Conservation (phyloP, 2,329 filamentous ascomycete genomes). For the Fusarium sp. region DNA sequence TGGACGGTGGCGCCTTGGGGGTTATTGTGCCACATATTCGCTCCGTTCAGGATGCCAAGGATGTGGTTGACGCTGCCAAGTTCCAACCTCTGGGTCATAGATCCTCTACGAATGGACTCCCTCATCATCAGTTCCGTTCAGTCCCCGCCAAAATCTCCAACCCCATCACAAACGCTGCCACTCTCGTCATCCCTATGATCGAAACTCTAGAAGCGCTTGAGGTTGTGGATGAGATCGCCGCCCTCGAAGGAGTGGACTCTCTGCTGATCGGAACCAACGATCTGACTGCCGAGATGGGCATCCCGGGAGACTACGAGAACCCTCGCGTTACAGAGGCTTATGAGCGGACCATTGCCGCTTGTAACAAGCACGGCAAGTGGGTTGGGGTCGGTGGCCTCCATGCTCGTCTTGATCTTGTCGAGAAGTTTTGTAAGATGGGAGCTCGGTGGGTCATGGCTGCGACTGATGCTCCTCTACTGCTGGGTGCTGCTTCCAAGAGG, state of each 20-base stretch:
- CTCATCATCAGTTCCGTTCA: slow-evolving; percentile 33
- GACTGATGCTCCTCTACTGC: slow-evolving; percentile 42
- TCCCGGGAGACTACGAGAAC: slow-evolving; percentile 38
- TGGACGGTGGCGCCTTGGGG: slow-evolving; percentile 42
- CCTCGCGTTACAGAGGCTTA: slow-evolving; percentile 39
- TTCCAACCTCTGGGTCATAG: slow-evolving; percentile 38
- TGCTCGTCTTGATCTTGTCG: slow-evolving; percentile 51
- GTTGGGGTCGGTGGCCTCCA: slow-evolving; percentile 53
- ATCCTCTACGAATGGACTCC: slow-evolving; percentile 39
- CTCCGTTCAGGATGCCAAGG: slow-evolving; percentile 37
- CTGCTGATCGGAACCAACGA: slow-evolving; percentile 56
- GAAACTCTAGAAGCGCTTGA: slow-evolving; percentile 43
- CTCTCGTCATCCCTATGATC: slow-evolving; percentile 44
- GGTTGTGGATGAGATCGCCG: slow-evolving; percentile 45
- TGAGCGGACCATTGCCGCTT: slow-evolving; percentile 49
- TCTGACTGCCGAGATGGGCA: slow-evolving; percentile 53
- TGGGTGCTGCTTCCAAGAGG: slow-evolving; percentile 41
- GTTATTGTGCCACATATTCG: slow-evolving; percentile 42
- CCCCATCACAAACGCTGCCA: slow-evolving; percentile 36
- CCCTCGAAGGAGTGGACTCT: slow-evolving; percentile 52
- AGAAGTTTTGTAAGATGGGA: slow-evolving; percentile 48
- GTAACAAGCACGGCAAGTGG: slow-evolving; percentile 50
- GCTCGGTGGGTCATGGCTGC: slow-evolving; percentile 45
- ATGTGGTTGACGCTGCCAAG: slow-evolving; percentile 42
- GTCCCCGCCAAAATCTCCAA: slow-evolving; percentile 35